A percentile compares a stretch with the other conserved stretches of the same genome.
phyloP scores from a whole-genome alignment of 257 asterid genomes.

The Nicotiana paniculata region DNA sequence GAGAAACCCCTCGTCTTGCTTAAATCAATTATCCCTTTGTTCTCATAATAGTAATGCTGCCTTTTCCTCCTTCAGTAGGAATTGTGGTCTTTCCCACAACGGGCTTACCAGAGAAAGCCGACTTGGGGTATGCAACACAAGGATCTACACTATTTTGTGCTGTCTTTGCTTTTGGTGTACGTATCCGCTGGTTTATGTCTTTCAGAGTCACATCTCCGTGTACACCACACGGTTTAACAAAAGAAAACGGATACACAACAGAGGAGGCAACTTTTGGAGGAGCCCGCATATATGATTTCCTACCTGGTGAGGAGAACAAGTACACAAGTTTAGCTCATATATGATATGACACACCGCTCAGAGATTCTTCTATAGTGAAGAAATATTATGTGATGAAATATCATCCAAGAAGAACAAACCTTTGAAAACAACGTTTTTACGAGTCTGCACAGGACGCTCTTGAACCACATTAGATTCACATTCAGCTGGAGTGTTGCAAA shows the following conservation, averaged over 20 bases:
- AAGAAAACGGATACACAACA: constrained; percentile 63
- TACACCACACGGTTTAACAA: constrained; percentile 75
- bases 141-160: constrained; percentile 40
- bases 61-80: constrained; percentile 80
- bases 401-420: constrained; percentile 29
- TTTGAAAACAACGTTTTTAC: constrained; percentile 54
- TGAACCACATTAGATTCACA: constrained; percentile 31
- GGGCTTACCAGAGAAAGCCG: constrained; percentile 92
- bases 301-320: constrained; percentile 38
- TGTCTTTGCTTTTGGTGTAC: constrained; percentile 48
- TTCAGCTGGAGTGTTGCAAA: constrained; percentile 36
- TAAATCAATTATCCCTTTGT: constrained; percentile 48
- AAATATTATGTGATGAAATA: background rate
- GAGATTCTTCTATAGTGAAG: background rate
- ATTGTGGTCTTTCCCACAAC: constrained; percentile 89
- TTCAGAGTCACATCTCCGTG: constrained; percentile 78
- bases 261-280: constrained; percentile 58
- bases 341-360: background rate
- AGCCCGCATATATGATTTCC: constrained; percentile 58
- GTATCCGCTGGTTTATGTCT: constrained; percentile 76
- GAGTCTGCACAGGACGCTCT: constrained; percentile 40
- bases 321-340: background rate
- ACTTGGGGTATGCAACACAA: constrained; percentile 43
- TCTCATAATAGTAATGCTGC: constrained; percentile 84
- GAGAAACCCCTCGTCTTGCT: background rate